These are phyloP conservation scores for Trichosanthes truncata DNA, from an alignment of 306 rosid species.

Conservation along the genomic window DNA sequence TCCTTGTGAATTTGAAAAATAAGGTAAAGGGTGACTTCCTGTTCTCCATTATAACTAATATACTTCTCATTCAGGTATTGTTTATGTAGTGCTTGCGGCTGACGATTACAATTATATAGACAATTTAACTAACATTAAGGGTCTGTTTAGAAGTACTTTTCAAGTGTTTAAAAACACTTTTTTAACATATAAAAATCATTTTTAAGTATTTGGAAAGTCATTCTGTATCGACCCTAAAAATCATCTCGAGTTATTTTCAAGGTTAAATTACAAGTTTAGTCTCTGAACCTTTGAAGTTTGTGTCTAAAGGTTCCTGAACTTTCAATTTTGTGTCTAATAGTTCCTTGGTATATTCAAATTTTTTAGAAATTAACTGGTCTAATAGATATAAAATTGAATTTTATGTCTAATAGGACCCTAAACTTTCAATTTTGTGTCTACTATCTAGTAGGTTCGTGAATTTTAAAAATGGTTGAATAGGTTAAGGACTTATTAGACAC, in stretches of 20 bases:
- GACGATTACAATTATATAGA: not conserved
- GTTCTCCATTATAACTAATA: not conserved
- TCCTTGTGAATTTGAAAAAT: constrained; percentile 73
- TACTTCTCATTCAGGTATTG: not conserved
- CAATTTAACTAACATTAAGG: not conserved
- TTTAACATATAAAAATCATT: no score
- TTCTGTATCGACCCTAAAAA: not conserved
- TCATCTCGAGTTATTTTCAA: not conserved
- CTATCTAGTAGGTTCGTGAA: not conserved
- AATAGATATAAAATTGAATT: no score
- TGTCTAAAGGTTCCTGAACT: not conserved
- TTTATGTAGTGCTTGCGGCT: not conserved
- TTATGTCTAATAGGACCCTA: no score
- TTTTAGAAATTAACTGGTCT: no score
- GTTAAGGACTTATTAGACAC: not conserved
- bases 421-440: not conserved
- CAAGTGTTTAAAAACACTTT: no score
- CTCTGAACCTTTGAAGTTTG: not conserved
- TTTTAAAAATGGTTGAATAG: not conserved
- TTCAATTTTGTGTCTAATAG: no score
- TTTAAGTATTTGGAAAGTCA: not conserved
- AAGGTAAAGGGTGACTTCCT: constrained; percentile 40
- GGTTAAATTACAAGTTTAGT: not conserved
- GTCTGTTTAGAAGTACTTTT: no score
- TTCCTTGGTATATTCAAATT: no score